Evolutionary conservation across 2,329 filamentous ascomycete genomes (phyloP), one percentile per base, ranked within the genome.

Genomic region (Celoporthe dispersa): DNA sequence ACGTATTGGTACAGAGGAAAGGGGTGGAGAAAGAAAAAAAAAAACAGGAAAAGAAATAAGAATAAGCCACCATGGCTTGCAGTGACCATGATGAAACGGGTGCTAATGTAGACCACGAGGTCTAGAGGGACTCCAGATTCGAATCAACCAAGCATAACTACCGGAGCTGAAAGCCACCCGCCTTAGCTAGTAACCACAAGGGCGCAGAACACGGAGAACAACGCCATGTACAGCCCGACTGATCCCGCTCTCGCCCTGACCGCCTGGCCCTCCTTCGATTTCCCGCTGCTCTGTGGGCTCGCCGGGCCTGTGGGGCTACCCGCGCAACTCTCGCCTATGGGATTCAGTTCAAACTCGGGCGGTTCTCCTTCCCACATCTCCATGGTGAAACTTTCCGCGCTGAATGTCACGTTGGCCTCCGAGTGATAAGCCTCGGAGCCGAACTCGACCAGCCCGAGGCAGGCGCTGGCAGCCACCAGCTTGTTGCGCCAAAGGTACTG

Each of bases 391-490:
- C 73, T 72, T 4, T 73, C 70, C 1, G 77, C 76, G 35, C 75
- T 75, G 69, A 79, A 79, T 12, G 78, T 79, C 64, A 79, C 75
- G 59, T 78, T 78, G 41, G 69, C 73, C 0, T 60, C 66, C 3
- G 78, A 76, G 41, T 76, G 73, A 69, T 75, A 79, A 5, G 77
- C 74, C 67, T 79, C 78, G 53, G 76, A 75, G 22, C 78, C 78
- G 67, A 79, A 79, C 61, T 75, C 74, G n/a, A 79, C 73, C 9
- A 78, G 70, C 14, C 78, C 78, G 14, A 79, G 67, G 59, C 75
- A 69, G 14, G 76, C 75, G 25, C 73, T 73, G 22, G 73, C 60
- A 57, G 77, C 75, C 22, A 78, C 73, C 55, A 78, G 71, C 25
- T 75, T 73, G 60, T 74, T 76, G 51, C 74, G 74, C 74, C 76